Base-by-base conservation (phyloP, 2,329 filamentous ascomycete genomes). In the Chrysosporium keratinophilum region DNA sequence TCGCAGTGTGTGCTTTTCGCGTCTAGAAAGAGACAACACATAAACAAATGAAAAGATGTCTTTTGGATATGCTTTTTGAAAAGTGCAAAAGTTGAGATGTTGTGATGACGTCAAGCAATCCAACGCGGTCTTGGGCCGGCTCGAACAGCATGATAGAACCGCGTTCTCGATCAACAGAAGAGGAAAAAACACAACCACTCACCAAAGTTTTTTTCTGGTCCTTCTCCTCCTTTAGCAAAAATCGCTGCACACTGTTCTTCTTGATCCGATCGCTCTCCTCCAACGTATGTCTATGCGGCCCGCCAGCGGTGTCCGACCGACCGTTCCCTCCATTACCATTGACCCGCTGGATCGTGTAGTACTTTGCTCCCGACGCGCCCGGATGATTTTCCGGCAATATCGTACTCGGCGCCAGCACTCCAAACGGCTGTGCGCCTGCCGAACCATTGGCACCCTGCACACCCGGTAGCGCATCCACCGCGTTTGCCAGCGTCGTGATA, bases 261-360 rank as follows among this genome's bases (percentile, higher is more conserved):
- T 90, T 90, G 35, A 90, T 84, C 57, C 82, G 79, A 64, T 90
- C 87, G 62, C 85, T 89, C 61, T 84, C 84, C 52, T 80, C 80
- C 6, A 91, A 69, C 0, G 78, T 78, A 67, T 90, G 87, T 61
- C 84, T 84, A 65, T 91, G 87, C n/a, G 82, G 81, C 7, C 84
- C 84, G 17, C 80, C 76, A 43, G 84, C 77, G 5, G 82, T 83
- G 59, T 87, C 84, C 19, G 79, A 78, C 65, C 85, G 85, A 2
- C 83, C 84, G 63, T 87, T 87, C 0, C 78, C 82, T 1, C 83
- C 84, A 62, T 86, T 88, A 0, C 85, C 85, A 68, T 89, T 88
- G 5, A 89, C 85, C 39, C 85, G 76, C 63, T 89, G 85, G 45
- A 89, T 83, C 0, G 85, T 88, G 72, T 85, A 89, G 64, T 82